phyloP scores from a whole-genome alignment of 1,284 basidiomycete genomes.

The Trichosporon sp. region DNA sequence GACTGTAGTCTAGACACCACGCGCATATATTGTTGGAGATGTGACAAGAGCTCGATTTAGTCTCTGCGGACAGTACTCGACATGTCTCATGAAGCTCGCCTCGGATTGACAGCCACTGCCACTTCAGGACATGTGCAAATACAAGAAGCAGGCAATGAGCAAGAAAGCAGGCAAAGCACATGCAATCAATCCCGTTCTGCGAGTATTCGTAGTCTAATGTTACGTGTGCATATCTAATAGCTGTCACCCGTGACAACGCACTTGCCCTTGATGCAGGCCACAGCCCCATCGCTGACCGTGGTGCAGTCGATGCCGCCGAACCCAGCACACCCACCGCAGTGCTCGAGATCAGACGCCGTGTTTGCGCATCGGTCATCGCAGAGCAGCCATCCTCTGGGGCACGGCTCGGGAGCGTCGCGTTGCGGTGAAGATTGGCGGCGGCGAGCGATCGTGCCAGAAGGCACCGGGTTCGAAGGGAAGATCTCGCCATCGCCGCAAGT shows the following conservation, averaged over 20 bases:
- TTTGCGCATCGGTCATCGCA: constrained; percentile 13
- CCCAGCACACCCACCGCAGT: constrained; percentile 19
- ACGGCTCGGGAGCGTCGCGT: not conserved
- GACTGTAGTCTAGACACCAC: too few species aligned
- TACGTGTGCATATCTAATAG: not conserved
- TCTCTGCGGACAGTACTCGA: too few species aligned
- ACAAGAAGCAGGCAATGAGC: too few species aligned
- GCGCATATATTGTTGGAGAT: too few species aligned
- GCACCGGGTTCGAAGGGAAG: not conserved
- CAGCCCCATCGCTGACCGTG: constrained; percentile 2
- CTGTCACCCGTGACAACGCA: constrained; percentile 8
- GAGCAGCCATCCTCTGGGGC: not conserved
- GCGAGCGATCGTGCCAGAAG: not conserved
- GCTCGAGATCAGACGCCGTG: constrained; percentile 10
- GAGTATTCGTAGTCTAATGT: too few species aligned
- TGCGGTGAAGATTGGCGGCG: not conserved
- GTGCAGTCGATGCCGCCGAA: constrained; percentile 20
- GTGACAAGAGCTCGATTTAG: too few species aligned
- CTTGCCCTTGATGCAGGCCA: constrained; percentile 9
- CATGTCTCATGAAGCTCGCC: too few species aligned
- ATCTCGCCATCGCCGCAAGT: not conserved
- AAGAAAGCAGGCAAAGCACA: too few species aligned
- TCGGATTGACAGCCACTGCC: too few species aligned
- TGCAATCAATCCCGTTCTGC: too few species aligned
- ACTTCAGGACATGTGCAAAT: too few species aligned